Evolutionary conservation across 805 yeast species (phyloP).

Genomic region (Jamesozyma hellenica): DNA sequence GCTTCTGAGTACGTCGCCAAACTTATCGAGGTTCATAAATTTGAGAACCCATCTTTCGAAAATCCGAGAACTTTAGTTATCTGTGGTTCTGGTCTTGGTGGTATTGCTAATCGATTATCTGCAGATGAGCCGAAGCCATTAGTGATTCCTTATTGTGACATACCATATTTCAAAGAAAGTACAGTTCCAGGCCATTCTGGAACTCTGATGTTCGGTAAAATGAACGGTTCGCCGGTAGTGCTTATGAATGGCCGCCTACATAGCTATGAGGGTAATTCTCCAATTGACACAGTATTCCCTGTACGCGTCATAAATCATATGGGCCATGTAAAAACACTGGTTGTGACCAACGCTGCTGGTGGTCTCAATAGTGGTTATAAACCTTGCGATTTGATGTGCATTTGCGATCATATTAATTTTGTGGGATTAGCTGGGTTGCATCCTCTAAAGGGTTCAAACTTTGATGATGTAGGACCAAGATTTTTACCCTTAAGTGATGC

Average conservation of each 20-base stretch:
- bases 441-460: slow-evolving; percentile 80
- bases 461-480: slow-evolving; percentile 72
- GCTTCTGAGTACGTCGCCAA: neutral
- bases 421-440: slow-evolving; percentile 88
- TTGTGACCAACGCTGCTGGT: slow-evolving; percentile 96
- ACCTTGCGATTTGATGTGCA: slow-evolving; percentile 87
- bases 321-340: slow-evolving; percentile 44
- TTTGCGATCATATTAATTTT: slow-evolving; percentile 78
- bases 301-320: slow-evolving; percentile 61
- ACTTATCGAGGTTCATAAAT: neutral
- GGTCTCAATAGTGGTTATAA: slow-evolving; percentile 58
- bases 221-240: slow-evolving; percentile 68
- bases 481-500: slow-evolving; percentile 86
- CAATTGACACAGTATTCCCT: slow-evolving; percentile 76
- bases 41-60: slow-evolving; percentile 2
- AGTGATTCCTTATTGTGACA: slow-evolving; percentile 50
- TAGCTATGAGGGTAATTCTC: slow-evolving; percentile 83
- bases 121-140: slow-evolving; percentile 31
- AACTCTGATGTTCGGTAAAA: slow-evolving; percentile 62
- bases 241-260: slow-evolving; percentile 93
- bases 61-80: slow-evolving; percentile 65
- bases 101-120: slow-evolving; percentile 47
- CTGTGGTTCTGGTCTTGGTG: slow-evolving; percentile 93
- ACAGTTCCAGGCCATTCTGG: slow-evolving; percentile 93
- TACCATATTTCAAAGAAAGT: slow-evolving; percentile 73